These are phyloP conservation scores for Alternaria sp. DNA, from an alignment of 2,329 filamentous ascomycete species.

Conservation along the genomic window DNA sequence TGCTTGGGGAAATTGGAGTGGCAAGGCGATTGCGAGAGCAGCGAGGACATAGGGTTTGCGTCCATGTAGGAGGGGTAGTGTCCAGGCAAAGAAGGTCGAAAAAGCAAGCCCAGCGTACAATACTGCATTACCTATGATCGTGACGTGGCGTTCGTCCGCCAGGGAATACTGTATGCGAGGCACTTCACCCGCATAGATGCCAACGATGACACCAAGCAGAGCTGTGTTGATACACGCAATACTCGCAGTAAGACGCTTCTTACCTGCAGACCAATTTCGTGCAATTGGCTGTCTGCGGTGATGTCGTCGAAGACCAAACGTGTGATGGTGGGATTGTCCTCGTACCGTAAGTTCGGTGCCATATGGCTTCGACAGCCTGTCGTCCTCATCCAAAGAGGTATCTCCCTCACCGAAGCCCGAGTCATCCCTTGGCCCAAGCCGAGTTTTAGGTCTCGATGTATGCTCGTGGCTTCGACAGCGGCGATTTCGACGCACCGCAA, in stretches of 20 bases:
- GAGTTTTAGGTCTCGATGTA: constrained; percentile 12
- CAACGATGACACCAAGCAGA: constrained; percentile 73
- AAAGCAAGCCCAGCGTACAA: constrained; percentile 76
- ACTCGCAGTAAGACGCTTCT: constrained; percentile 74
- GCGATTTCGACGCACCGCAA: constrained; percentile 18
- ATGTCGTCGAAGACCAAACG: constrained; percentile 52
- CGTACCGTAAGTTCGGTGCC: constrained; percentile 32
- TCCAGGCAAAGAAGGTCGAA: constrained; percentile 76
- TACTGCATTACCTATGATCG: constrained; percentile 77
- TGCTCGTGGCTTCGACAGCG: constrained; percentile 16
- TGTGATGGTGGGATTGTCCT: constrained; percentile 44
- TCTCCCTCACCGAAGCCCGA: constrained; percentile 25
- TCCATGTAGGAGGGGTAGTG: constrained; percentile 77
- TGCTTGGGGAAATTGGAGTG: constrained; percentile 79
- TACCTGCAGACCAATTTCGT: constrained; percentile 72
- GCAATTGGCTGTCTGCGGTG: constrained; percentile 73
- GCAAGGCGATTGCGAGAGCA: constrained; percentile 73
- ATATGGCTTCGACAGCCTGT: constrained; percentile 21
- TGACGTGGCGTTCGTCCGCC: constrained; percentile 71
- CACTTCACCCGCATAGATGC: constrained; percentile 79
- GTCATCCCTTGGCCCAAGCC: constrained; percentile 7
- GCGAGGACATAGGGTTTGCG: constrained; percentile 79
- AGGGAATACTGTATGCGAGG: constrained; percentile 83
- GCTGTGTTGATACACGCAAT: constrained; percentile 78
- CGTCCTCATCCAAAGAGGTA: constrained; percentile 32